Percentiles rank a stretch among this genome's conserved stretches.
Conservation (phyloP, 176 grass and related monocot genomes). For the Coix lacrymajobi region DNA sequence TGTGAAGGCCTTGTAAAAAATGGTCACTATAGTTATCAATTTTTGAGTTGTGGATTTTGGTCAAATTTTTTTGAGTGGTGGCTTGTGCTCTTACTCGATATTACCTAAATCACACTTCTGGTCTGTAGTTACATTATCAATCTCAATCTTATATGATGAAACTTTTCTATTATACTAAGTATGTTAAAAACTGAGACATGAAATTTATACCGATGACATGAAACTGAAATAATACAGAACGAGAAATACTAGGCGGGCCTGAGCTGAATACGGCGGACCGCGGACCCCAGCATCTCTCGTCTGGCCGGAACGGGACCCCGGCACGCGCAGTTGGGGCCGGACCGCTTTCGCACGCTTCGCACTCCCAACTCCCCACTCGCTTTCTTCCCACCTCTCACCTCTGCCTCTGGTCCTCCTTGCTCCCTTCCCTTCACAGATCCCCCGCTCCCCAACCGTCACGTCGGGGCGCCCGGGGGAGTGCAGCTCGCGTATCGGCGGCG, state of each 20-base stretch:
- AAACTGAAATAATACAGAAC: too few relatives aligned
- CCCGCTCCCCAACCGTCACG: not conserved
- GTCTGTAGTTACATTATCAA: too few relatives aligned
- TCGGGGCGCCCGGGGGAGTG: not conserved
- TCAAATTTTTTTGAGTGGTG: too few relatives aligned
- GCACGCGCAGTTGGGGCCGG: not conserved
- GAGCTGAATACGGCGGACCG: not conserved
- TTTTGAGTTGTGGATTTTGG: too few relatives aligned
- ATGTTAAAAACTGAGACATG: too few relatives aligned
- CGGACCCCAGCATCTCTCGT: not conserved
- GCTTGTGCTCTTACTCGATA: too few relatives aligned
- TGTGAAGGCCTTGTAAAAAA: too few relatives aligned
- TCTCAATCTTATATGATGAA: too few relatives aligned
- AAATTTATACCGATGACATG: too few relatives aligned
- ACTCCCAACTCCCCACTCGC: not conserved
- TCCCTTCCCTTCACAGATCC: constrained; percentile 10
- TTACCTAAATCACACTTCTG: too few relatives aligned
- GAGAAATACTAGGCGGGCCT: not conserved
- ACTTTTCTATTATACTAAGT: too few relatives aligned
- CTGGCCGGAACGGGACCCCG: not conserved
- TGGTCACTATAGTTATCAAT: too few relatives aligned
- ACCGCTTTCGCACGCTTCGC: not conserved
- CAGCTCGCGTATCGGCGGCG: not conserved
- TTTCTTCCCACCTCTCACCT: not conserved
- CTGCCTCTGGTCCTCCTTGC: not conserved